Conservation (phyloP, 2,329 filamentous ascomycete species). For the Monosporascus cannonballus region DNA sequence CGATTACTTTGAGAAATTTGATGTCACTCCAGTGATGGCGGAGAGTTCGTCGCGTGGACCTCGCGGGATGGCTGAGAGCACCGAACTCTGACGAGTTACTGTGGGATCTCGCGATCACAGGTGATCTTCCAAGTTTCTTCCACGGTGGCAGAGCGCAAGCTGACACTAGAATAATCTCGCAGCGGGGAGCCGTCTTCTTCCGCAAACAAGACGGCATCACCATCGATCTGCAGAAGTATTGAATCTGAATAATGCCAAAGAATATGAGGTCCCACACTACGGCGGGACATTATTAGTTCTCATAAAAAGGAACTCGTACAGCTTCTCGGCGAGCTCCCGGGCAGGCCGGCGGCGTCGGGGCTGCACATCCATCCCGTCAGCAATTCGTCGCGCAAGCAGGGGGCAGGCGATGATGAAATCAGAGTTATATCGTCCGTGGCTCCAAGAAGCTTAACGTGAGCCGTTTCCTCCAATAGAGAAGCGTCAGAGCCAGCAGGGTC, state of each 20-base stretch:
- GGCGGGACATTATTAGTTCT: too few relatives aligned
- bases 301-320: slow-evolving; percentile 53
- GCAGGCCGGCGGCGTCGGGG: slow-evolving; percentile 48
- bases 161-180: slow-evolving; percentile 45
- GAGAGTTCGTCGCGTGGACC: slow-evolving; percentile 53
- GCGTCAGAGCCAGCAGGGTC: slow-evolving; percentile 38
- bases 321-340: slow-evolving; percentile 50
- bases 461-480: slow-evolving; percentile 28
- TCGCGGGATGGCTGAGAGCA: slow-evolving; percentile 55
- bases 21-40: slow-evolving; percentile 58
- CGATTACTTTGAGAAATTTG: slow-evolving; percentile 47
- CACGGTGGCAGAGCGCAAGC: background rate
- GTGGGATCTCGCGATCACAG: slow-evolving; percentile 61
- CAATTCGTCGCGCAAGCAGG: slow-evolving; percentile 47
- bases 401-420: slow-evolving; percentile 53
- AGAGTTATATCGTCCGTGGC: slow-evolving; percentile 56
- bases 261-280: too few relatives aligned
- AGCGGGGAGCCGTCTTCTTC: slow-evolving; percentile 66
- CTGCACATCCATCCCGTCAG: slow-evolving; percentile 56
- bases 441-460: slow-evolving; percentile 44
- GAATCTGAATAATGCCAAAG: too few relatives aligned
- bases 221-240: slow-evolving; percentile 49
- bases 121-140: slow-evolving; percentile 31
- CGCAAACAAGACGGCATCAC: slow-evolving; percentile 55
- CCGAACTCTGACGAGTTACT: slow-evolving; percentile 58